A percentile compares a stretch with the other conserved stretches of the same genome.
These are phyloP conservation scores for Calonectria leucothoes DNA, from an alignment of 2,329 filamentous ascomycete species.

Conservation along the genomic window DNA sequence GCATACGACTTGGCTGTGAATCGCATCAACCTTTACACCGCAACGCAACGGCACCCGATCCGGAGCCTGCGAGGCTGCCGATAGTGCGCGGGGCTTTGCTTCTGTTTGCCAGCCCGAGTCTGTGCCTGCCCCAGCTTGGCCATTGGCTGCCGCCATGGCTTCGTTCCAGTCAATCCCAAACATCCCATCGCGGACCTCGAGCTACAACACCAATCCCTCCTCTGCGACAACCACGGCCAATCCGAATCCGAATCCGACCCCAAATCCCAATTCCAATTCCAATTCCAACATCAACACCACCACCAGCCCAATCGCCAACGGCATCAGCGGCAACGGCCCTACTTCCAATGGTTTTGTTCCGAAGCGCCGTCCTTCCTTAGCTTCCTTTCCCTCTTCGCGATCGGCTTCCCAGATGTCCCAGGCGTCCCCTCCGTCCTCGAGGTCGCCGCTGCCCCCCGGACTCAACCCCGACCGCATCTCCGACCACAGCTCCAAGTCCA, in stretches of 20 bases:
- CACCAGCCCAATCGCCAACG: slow-evolving; percentile 41
- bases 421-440: slow-evolving; percentile 63
- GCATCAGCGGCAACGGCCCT: slow-evolving; percentile 47
- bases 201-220: slow-evolving; percentile 32
- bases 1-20: slow-evolving; percentile 14
- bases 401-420: slow-evolving; percentile 69
- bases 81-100: slow-evolving; percentile 22
- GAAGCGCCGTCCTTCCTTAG: slow-evolving; percentile 66
- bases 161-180: slow-evolving; percentile 52
- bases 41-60: slow-evolving; percentile 34
- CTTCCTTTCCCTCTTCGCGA: slow-evolving; percentile 71
- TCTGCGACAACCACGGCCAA: slow-evolving; percentile 2
- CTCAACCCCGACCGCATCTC: slow-evolving; percentile 66
- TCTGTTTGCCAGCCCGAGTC: slow-evolving; percentile 19
- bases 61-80: slow-evolving; percentile 34
- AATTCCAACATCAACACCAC: slow-evolving; percentile 30
- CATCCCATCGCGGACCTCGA: slow-evolving; percentile 48
- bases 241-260: neutral
- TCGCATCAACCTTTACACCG: slow-evolving; percentile 28
- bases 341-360: slow-evolving; percentile 47
- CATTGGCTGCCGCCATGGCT: slow-evolving; percentile 35
- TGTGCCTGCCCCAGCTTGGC: slow-evolving; percentile 27
- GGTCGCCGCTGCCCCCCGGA: slow-evolving; percentile 65
- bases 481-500: slow-evolving; percentile 69
- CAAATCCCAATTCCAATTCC: neutral